Conservation (phyloP, 23 red algal species). For the Chondrus crispus region DNA sequence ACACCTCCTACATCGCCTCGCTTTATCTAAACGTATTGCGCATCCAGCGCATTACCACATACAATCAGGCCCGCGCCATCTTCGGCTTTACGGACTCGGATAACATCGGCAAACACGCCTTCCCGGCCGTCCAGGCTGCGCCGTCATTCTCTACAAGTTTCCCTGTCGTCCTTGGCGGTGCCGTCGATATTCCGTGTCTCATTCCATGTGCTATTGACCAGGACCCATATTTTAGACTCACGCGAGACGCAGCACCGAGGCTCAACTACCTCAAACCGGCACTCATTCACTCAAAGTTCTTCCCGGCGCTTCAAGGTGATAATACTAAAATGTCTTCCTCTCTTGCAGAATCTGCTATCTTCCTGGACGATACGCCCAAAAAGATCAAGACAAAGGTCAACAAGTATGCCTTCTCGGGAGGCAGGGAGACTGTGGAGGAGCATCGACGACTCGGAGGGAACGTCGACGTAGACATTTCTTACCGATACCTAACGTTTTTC, state of each 20-base stretch:
- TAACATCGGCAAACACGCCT: slow-evolving; percentile 97
- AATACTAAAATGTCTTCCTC: slow-evolving; percentile 97
- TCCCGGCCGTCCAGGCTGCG: slow-evolving; percentile 95
- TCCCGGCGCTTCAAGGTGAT: slow-evolving; percentile 95
- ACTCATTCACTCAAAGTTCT: slow-evolving; percentile 97
- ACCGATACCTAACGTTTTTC: slow-evolving; percentile 93
- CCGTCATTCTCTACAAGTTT: slow-evolving; percentile 90
- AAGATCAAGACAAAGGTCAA: slow-evolving; percentile 94
- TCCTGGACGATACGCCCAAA: slow-evolving; percentile 81
- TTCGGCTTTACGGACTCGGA: slow-evolving; percentile 97
- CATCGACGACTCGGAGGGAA: slow-evolving; percentile 87
- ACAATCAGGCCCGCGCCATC: slow-evolving; percentile 90
- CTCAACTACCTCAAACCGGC: slow-evolving; percentile 82
- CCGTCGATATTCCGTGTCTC: slow-evolving; percentile 79
- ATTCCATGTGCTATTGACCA: slow-evolving; percentile 98
- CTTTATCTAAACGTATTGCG: slow-evolving; percentile 83
- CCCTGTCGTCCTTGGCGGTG: slow-evolving; percentile 65
- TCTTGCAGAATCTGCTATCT: slow-evolving; percentile 76
- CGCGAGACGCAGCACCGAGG: slow-evolving; percentile 80
- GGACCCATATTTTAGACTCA: slow-evolving; percentile 98
- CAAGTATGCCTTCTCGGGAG: slow-evolving; percentile 98
- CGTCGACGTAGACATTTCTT: slow-evolving; percentile 82
- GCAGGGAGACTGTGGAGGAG: slow-evolving; percentile 92
- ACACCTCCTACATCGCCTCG: slow-evolving; percentile 82
- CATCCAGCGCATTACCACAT: slow-evolving; percentile 87